phyloP scores from a whole-genome alignment of 257 asterid species.

The Ehretia macrophylla region DNA sequence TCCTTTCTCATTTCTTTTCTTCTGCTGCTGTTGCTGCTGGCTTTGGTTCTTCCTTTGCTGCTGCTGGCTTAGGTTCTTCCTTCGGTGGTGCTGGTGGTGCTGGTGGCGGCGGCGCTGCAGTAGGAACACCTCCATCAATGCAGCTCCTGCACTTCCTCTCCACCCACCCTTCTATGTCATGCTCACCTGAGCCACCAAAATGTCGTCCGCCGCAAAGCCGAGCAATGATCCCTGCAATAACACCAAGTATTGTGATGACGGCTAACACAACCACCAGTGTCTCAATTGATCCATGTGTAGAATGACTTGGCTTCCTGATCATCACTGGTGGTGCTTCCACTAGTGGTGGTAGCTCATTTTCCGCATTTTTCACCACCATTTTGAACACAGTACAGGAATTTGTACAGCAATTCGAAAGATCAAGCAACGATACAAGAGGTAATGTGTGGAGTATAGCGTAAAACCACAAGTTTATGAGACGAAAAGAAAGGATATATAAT shows the following conservation, averaged over 20 bases:
- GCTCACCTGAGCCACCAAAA: conserved; percentile 63
- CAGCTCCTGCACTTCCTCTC: conserved; percentile 77
- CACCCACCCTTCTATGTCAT: conserved; percentile 81
- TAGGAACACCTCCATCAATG: conserved; percentile 55
- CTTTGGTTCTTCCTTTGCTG: conserved; percentile 7
- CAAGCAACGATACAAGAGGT: no score
- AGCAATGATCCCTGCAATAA: conserved; percentile 66
- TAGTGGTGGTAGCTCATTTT: conserved; percentile 69
- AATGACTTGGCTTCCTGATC: conserved; percentile 32
- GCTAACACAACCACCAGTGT: conserved; percentile 81
- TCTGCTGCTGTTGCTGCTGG: no score
- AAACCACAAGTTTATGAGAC: no score
- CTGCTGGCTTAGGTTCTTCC: conserved; percentile 7
- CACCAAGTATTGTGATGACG: conserved; percentile 66
- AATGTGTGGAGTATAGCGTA: no score
- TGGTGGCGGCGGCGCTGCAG: conserved; percentile 20
- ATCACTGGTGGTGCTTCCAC: conserved; percentile 50
- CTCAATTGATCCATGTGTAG: conserved; percentile 63
- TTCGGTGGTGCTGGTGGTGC: conserved; percentile 29
- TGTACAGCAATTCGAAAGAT: no score
- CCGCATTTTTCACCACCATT: conserved; percentile 15
- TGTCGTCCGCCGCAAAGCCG: conserved; percentile 75
- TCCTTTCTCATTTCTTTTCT: no score
- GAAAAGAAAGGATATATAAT: no score
- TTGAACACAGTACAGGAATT: no score